Percentiles rank a stretch among this genome's conserved stretches.
Evolutionary conservation across 768 basidiomycete genomes (phyloP).

Genomic region (Termitomyces sp.): DNA sequence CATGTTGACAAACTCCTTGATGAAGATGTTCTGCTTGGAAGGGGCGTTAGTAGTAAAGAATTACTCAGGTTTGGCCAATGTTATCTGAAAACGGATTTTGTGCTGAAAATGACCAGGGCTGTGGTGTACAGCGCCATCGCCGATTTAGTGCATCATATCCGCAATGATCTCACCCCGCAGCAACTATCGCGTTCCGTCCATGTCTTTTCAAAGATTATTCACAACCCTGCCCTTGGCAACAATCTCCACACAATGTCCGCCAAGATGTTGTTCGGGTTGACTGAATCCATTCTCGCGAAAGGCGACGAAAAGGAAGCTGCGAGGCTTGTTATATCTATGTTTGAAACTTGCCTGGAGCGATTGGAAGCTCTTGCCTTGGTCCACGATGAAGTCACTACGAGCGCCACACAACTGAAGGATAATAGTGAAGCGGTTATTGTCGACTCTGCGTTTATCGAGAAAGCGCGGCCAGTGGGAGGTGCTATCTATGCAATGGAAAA

Average conservation of each 20-base stretch:
- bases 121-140: constrained; percentile 85
- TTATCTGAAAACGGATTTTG: neutral
- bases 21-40: constrained; percentile 86
- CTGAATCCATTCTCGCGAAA: constrained; percentile 79
- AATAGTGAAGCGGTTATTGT: constrained; percentile 34
- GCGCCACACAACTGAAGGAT: constrained; percentile 48
- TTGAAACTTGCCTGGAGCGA: constrained; percentile 82
- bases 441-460: constrained; percentile 75
- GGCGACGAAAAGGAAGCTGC: constrained; percentile 67
- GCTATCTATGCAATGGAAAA: constrained; percentile 78
- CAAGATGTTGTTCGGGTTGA: constrained; percentile 88
- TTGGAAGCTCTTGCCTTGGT: constrained; percentile 76
- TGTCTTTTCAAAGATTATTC: constrained; percentile 84
- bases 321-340: constrained; percentile 66
- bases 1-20: constrained; percentile 89
- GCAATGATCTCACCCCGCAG: constrained; percentile 69
- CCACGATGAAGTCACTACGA: constrained; percentile 48
- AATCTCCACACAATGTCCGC: constrained; percentile 87
- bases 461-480: constrained; percentile 76
- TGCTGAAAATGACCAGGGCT: constrained; percentile 42
- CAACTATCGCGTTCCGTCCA: constrained; percentile 79
- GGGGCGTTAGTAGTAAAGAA: constrained; percentile 80
- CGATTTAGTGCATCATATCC: constrained; percentile 90
- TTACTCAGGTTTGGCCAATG: constrained; percentile 55
- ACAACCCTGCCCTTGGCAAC: constrained; percentile 79